A percentile compares a stretch with the other conserved stretches of the same genome.
Evolutionary conservation across 2,329 filamentous ascomycete species (phyloP).

Genomic region (Sarocladium brachiariae): DNA sequence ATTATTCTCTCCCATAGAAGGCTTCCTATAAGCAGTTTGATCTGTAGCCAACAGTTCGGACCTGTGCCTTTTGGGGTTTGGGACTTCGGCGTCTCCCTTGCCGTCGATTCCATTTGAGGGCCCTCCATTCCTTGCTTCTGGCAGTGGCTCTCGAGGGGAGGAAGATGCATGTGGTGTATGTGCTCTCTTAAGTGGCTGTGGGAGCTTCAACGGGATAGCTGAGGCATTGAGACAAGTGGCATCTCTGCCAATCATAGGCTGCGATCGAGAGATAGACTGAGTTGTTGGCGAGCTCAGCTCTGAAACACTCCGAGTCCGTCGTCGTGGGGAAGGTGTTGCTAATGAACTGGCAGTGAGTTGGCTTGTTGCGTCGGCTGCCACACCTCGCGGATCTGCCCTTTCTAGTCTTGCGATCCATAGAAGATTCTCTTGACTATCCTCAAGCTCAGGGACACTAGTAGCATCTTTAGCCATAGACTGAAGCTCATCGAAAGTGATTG

Average conservation of each 20-base stretch:
- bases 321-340: conserved; percentile 26
- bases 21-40: neutral
- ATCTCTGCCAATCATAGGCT: neutral
- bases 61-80: neutral
- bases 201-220: neutral
- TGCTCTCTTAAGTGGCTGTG: neutral
- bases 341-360: conserved; percentile 36
- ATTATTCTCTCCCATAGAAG: neutral
- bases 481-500: conserved; percentile 62
- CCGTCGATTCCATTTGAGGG: neutral
- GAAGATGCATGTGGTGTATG: conserved; percentile 14
- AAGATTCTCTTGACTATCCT: conserved; percentile 54
- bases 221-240: neutral
- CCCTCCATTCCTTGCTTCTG: neutral
- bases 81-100: neutral
- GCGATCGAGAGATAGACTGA: conserved; percentile 10
- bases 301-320: conserved; percentile 19
- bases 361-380: conserved; percentile 35
- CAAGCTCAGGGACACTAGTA: conserved; percentile 38
- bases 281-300: conserved; percentile 15
- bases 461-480: conserved; percentile 58
- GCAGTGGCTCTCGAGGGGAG: neutral
- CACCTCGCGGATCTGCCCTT: conserved; percentile 39
- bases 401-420: conserved; percentile 58
- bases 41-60: neutral